Evolutionary conservation across 306 rosid species (phyloP).

Genomic region (Alnus glutinosa): DNA sequence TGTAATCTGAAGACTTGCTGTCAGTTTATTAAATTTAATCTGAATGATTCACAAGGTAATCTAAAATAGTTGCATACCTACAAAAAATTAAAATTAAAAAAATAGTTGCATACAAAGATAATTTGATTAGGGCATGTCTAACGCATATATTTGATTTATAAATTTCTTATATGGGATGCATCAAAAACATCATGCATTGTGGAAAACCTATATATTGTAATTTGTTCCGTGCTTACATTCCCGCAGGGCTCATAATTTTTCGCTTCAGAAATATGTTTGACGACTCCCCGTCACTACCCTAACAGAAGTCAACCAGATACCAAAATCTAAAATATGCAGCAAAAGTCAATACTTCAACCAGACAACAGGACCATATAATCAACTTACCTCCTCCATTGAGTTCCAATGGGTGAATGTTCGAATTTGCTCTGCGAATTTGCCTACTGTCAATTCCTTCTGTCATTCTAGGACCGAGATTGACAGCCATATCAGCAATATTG

Average conservation of each 20-base stretch:
- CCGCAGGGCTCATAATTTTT: constrained; percentile 10
- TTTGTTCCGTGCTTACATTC: not conserved
- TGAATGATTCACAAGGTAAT: constrained; percentile 13
- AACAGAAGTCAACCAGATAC: not conserved
- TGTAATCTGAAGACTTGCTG: constrained; percentile 10
- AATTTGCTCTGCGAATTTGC: constrained; percentile 47
- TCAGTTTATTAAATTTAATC: constrained; percentile 12
- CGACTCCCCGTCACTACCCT: not conserved
- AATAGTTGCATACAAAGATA: not conserved
- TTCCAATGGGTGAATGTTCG: constrained; percentile 54
- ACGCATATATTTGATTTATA: not conserved
- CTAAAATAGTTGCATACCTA: not conserved
- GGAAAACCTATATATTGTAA: constrained; percentile 2
- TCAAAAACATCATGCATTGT: constrained; percentile 8
- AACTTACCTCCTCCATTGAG: constrained; percentile 64
- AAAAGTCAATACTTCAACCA: constrained; percentile 18
- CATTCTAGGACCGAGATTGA: constrained; percentile 51
- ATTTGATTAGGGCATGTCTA: not conserved
- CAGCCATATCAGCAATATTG: constrained; percentile 41
- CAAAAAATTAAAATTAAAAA: not conserved
- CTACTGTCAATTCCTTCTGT: constrained; percentile 53
- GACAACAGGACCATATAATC: constrained; percentile 18
- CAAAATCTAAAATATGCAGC: not conserved
- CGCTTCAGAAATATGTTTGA: constrained; percentile 1
- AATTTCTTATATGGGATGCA: not conserved